Evolutionary conservation across 139 green algal genomes (phyloP).

Genomic region (Coccomyxa sp.): DNA sequence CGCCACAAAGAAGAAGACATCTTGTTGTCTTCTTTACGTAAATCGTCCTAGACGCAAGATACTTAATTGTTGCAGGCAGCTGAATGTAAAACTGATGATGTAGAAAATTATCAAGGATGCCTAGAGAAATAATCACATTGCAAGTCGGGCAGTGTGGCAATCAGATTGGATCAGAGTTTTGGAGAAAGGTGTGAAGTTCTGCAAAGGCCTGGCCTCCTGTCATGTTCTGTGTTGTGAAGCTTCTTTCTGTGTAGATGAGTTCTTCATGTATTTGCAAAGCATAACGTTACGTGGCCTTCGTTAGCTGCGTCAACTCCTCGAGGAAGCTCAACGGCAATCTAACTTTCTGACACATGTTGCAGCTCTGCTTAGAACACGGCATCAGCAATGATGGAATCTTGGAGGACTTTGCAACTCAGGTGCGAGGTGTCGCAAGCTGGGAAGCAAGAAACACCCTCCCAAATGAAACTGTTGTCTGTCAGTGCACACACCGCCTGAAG

Average conservation of each 20-base stretch:
- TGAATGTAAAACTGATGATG: not conserved
- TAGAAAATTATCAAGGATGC: conserved; percentile 59
- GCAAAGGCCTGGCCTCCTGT: not conserved
- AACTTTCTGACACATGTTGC: not conserved
- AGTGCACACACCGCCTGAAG: not conserved
- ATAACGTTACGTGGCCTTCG: no score
- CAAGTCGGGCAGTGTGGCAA: conserved; percentile 99
- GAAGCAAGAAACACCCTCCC: no score
- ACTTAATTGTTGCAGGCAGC: not conserved
- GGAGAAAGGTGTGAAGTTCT: conserved; percentile 48
- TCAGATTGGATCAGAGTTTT: conserved; percentile 98
- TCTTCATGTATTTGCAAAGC: no score
- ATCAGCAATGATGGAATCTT: conserved; percentile 96
- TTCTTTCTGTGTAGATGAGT: not conserved
- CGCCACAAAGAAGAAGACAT: not conserved
- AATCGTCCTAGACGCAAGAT: not conserved
- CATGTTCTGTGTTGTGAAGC: not conserved
- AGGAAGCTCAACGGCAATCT: no score
- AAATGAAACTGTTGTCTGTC: not conserved
- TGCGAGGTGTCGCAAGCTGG: not conserved
- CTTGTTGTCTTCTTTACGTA: not conserved
- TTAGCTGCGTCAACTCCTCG: no score
- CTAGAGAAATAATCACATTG: conserved; percentile 95
- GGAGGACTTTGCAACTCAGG: conserved; percentile 80
- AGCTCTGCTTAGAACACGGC: conserved; percentile 95